Evolutionary conservation across 805 yeast genomes (phyloP).

Genomic region (Candida nanaspora): DNA sequence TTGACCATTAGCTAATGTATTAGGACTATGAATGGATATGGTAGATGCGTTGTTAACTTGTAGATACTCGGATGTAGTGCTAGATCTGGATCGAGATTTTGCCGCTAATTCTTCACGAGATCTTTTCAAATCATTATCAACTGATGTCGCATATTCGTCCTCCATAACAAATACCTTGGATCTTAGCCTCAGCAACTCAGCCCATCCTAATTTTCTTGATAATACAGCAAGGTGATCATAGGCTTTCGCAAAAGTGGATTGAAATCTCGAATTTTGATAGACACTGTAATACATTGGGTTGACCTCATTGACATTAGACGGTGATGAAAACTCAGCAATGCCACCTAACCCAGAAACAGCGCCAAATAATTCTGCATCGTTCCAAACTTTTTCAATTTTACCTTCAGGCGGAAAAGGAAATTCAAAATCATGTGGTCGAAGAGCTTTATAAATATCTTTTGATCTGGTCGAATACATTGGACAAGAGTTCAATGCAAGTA

Average conservation of each 20-base stretch:
- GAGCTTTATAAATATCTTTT: constrained; percentile 37
- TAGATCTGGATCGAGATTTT: not conserved
- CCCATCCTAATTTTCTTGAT: constrained; percentile 76
- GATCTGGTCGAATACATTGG: constrained; percentile 54
- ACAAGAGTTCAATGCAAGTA: constrained; percentile 63
- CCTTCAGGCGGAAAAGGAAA: constrained; percentile 52
- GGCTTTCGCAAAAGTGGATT: constrained; percentile 49
- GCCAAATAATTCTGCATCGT: constrained; percentile 24
- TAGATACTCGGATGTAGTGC: not conserved
- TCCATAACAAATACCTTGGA: constrained; percentile 78
- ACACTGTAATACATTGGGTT: constrained; percentile 44
- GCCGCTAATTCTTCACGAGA: not conserved
- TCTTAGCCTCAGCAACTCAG: constrained; percentile 55
- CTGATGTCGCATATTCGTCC: constrained; percentile 39
- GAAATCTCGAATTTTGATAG: constrained; percentile 40
- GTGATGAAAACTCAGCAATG: constrained; percentile 25
- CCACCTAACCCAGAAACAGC: constrained; percentile 27
- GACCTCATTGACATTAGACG: constrained; percentile 30
- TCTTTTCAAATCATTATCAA: constrained; percentile 10
- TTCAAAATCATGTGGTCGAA: constrained; percentile 34
- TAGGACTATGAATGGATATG: not conserved
- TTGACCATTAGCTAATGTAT: not conserved
- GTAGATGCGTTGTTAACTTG: not conserved
- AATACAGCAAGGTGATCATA: constrained; percentile 68
- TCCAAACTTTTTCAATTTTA: constrained; percentile 42